phyloP scores from a whole-genome alignment of 2,329 filamentous ascomycete species.

The Venturia asperata region DNA sequence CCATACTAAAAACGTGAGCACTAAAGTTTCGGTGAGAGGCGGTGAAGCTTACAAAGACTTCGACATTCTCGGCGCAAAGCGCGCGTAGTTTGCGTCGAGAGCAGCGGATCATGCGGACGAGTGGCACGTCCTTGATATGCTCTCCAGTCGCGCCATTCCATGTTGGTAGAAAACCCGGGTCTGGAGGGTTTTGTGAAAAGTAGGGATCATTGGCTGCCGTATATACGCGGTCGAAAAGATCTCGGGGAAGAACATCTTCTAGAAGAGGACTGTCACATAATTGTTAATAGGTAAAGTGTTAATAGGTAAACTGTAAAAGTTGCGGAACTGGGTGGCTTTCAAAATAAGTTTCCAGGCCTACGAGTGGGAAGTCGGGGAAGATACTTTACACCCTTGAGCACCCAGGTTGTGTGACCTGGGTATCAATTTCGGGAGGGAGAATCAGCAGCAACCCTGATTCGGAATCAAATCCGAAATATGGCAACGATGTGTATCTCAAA shows the following conservation, averaged over 20 bases:
- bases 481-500: too few species aligned
- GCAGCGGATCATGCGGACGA: conserved; percentile 31
- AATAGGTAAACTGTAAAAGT: too few species aligned
- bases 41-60: conserved; percentile 26
- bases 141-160: conserved; percentile 29
- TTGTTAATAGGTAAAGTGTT: too few species aligned
- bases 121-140: conserved; percentile 22
- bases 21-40: background rate
- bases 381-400: too few species aligned
- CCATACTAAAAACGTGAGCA: conserved; percentile 30
- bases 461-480: too few species aligned
- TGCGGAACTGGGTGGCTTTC: too few species aligned
- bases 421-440: background rate
- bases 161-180: conserved; percentile 13
- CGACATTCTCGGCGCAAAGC: conserved; percentile 30
- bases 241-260: conserved; percentile 7
- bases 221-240: conserved; percentile 11
- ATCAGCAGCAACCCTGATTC: too few species aligned
- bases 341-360: too few species aligned
- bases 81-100: conserved; percentile 34
- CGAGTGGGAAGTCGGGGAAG: too few species aligned
- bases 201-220: conserved; percentile 14
- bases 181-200: conserved; percentile 11
- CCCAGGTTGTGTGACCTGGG: too few species aligned
- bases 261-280: conserved; percentile 2